Evolutionary conservation across 495 filamentous ascomycete species (phyloP).

Genomic region (Pyrenopolyporus hunteri): DNA sequence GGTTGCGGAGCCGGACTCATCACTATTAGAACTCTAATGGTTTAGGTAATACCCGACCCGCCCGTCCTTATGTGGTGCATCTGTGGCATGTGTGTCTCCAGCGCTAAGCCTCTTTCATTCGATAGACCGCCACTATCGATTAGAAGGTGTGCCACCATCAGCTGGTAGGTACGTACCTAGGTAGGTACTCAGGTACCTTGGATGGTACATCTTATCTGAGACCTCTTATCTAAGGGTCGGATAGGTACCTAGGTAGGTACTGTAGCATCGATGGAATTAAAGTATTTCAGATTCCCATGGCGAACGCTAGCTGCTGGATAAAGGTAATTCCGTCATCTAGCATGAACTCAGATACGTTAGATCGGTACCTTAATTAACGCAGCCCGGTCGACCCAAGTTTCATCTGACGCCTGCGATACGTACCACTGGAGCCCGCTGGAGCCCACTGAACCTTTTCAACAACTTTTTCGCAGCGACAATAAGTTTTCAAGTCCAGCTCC

Average conservation of each 20-base stretch:
- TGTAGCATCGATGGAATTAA: no score
- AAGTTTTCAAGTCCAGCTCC: no score
- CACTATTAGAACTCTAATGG: slow-evolving; percentile 13
- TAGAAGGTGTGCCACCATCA: no score
- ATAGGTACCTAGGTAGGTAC: no score
- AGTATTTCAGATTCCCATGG: no score
- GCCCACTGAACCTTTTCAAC: no score
- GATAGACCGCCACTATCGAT: background rate
- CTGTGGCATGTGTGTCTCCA: background rate
- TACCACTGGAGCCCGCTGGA: slow-evolving; percentile 13
- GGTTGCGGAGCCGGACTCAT: slow-evolving; percentile 26
- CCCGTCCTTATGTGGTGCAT: background rate
- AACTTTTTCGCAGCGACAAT: no score
- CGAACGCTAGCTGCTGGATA: no score
- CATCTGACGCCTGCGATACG: slow-evolving; percentile 31
- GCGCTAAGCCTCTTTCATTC: background rate
- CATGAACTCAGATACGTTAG: slow-evolving; percentile 31
- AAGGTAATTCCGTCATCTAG: slow-evolving; percentile 26
- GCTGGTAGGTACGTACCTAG: background rate
- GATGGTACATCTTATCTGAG: background rate
- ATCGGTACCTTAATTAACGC: slow-evolving; percentile 38
- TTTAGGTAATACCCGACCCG: slow-evolving; percentile 37
- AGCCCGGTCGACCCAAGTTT: slow-evolving; percentile 16
- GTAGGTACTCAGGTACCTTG: background rate
- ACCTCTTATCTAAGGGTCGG: background rate